These are phyloP conservation scores for Chalciporus pseudorubinellus DNA, from an alignment of 768 basidiomycete genomes.

Conservation along the genomic window DNA sequence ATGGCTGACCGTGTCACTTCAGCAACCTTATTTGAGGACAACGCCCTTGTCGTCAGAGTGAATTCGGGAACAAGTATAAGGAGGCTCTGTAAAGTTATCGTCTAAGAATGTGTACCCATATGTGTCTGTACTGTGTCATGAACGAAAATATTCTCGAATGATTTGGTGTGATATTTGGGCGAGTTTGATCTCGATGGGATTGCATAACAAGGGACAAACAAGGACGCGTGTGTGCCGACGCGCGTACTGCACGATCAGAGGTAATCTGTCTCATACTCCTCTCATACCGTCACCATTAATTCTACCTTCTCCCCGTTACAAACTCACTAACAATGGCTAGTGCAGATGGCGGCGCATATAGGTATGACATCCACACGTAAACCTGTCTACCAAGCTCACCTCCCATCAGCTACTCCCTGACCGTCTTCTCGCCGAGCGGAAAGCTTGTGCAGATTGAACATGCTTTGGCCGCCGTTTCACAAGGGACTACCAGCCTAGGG, in stretches of 20 bases:
- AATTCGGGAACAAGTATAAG: too few species aligned
- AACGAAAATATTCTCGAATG: too few species aligned
- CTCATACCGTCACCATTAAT: slow-evolving; percentile 21
- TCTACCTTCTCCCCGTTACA: slow-evolving; percentile 11
- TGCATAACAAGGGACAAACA: slow-evolving; percentile 24
- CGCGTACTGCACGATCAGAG: slow-evolving; percentile 21
- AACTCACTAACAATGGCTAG: slow-evolving; percentile 59
- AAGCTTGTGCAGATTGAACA: slow-evolving; percentile 99
- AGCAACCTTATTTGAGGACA: slow-evolving; percentile 85
- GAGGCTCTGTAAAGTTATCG: not conserved
- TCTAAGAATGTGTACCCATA: not conserved
- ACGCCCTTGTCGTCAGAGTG: slow-evolving; percentile 45
- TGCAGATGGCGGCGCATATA: slow-evolving; percentile 81
- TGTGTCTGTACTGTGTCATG: too few species aligned
- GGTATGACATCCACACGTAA: slow-evolving; percentile 37
- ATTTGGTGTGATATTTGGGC: slow-evolving; percentile 15
- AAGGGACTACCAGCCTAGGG: slow-evolving; percentile 94
- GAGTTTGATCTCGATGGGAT: slow-evolving; percentile 13
- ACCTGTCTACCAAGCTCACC: slow-evolving; percentile 20
- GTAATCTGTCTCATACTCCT: slow-evolving; percentile 10
- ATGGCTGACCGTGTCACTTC: slow-evolving; percentile 1
- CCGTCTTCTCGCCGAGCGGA: slow-evolving; percentile 98
- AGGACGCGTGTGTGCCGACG: slow-evolving; percentile 29
- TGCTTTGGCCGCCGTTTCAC: slow-evolving; percentile 92
- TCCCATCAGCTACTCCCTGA: slow-evolving; percentile 85